These are phyloP conservation scores for Podaxis sp. DNA, from an alignment of 768 basidiomycete genomes.

Conservation along the genomic window DNA sequence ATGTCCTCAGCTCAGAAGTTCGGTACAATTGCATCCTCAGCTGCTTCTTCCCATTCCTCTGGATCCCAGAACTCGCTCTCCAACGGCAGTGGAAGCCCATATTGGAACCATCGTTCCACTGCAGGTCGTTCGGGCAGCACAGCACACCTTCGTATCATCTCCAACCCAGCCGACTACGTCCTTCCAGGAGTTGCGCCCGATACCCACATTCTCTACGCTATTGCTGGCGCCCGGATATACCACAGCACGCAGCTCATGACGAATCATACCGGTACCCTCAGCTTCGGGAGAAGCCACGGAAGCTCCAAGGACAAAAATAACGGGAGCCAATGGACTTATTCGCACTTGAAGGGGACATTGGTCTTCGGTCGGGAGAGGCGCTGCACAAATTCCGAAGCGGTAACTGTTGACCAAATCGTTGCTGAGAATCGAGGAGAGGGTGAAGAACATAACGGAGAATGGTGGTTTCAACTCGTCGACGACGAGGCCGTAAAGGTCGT, in stretches of 20 bases:
- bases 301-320: slow-evolving; percentile 27
- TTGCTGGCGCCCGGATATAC: slow-evolving; percentile 18
- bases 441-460: slow-evolving; percentile 19
- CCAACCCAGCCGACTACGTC: slow-evolving; percentile 1
- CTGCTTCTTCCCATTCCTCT: slow-evolving; percentile 1
- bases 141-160: not conserved
- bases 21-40: not conserved
- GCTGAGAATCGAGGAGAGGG: not conserved
- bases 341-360: slow-evolving; percentile 59
- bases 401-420: not conserved
- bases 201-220: slow-evolving; percentile 12
- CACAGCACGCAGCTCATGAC: slow-evolving; percentile 23
- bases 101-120: not conserved
- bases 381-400: slow-evolving; percentile 25
- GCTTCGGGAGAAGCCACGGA: slow-evolving; percentile 1
- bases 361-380: slow-evolving; percentile 46
- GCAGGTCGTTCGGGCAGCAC: not conserved
- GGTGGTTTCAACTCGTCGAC: slow-evolving; percentile 70
- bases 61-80: not conserved
- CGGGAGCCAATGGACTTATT: slow-evolving; percentile 52
- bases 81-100: not conserved
- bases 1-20: slow-evolving; percentile 1
- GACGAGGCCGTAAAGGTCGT: slow-evolving; percentile 55
- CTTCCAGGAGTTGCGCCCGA: slow-evolving; percentile 8
- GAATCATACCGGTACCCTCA: not conserved